Base-by-base conservation (phyloP, 2,329 filamentous ascomycete genomes). In the Chalaropsis ovoidea region DNA sequence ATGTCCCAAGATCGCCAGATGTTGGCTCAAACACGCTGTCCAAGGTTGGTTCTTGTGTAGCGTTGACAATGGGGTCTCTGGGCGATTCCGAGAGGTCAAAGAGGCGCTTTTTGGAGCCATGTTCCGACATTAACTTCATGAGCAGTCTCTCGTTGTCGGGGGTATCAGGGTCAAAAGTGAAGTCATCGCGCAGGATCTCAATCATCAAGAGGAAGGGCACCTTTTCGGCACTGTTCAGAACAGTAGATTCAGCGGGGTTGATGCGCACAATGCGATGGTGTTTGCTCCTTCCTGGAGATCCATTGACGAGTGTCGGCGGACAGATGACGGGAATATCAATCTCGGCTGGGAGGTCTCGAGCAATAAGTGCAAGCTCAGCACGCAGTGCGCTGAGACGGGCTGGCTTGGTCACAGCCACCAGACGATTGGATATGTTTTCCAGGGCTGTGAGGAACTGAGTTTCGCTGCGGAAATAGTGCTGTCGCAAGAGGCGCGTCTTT, bases 21-120 rank as follows among this genome's bases (percentile, higher is more conserved):
- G 82, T 82, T n/a, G 89, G 89, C 75, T 94, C 89, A 71, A 94
- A 90, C 24, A 93, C 88, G 71, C 89, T 93, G 71, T 93, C 89
- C 1, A 80, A 73, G 10, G 76, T 72, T 1, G 77, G 74, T 49
- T 82, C 80, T 0, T 77, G 71, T 0, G 73, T 71, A 43, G 75
- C 76, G 11, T 79, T 75, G 0, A 71, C 73, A 69, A 71, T 75
- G 68, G 71, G 77, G 31, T 35, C 62, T 71, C 74, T 81, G 67
- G 87, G 84, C 1, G 86, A 81, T 70, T 93, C 88, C 0, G 87
- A 84, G 49, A 88, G 75, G 70, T 88, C 86, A 69, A 88, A 88
- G 63, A 88, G 80, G 35, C 86, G 80, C 70, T 80, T 84, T 63
- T 82, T 79, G 27, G 76, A 78, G 27, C 79, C 81, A 70, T 81